phyloP scores from a whole-genome alignment of 352 stramenopile species.

The Phytophthora cactorum region DNA sequence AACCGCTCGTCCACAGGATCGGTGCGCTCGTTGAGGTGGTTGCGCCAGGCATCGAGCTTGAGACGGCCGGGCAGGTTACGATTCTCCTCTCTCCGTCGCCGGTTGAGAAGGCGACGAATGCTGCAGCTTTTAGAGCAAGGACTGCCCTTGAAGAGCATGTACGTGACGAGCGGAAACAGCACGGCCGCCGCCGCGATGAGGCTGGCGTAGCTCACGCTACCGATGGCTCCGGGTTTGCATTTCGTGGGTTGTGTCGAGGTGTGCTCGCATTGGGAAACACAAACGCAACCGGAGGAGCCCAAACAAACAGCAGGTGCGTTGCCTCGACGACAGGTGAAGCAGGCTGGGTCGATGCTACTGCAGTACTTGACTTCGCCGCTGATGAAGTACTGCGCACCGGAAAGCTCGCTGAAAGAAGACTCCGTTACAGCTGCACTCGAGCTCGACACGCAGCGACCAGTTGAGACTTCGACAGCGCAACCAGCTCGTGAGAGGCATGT shows the following conservation, averaged over 20 bases:
- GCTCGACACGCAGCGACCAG: slow-evolving; percentile 20
- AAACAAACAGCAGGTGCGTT: slow-evolving; percentile 19
- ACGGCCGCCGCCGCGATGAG: slow-evolving; percentile 18
- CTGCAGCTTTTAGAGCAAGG: slow-evolving; percentile 15
- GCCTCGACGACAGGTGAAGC: slow-evolving; percentile 20
- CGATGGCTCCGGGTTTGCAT: slow-evolving; percentile 1
- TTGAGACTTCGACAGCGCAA: slow-evolving; percentile 26
- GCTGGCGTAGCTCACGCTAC: background rate
- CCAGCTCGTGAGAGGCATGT: slow-evolving; percentile 18
- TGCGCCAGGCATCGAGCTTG: slow-evolving; percentile 33
- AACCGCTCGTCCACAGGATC: slow-evolving; percentile 22
- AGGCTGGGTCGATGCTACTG: slow-evolving; percentile 17
- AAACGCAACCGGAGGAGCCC: slow-evolving; percentile 18
- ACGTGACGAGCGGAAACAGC: slow-evolving; percentile 22
- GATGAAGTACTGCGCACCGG: slow-evolving; percentile 12
- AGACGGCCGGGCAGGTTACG: slow-evolving; percentile 18
- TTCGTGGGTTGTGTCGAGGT: slow-evolving; percentile 23
- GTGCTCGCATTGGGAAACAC: slow-evolving; percentile 27
- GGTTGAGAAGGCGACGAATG: slow-evolving; percentile 5
- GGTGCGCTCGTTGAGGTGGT: slow-evolving; percentile 23
- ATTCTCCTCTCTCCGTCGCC: slow-evolving; percentile 9
- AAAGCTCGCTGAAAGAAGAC: slow-evolving; percentile 1
- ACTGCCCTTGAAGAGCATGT: slow-evolving; percentile 26
- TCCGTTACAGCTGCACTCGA: slow-evolving; percentile 4
- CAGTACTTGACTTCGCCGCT: slow-evolving; percentile 25